Percentiles rank a stretch among this genome's conserved stretches.
Conservation (phyloP, 139 green algal species). For the Haematococcus sp. region DNA sequence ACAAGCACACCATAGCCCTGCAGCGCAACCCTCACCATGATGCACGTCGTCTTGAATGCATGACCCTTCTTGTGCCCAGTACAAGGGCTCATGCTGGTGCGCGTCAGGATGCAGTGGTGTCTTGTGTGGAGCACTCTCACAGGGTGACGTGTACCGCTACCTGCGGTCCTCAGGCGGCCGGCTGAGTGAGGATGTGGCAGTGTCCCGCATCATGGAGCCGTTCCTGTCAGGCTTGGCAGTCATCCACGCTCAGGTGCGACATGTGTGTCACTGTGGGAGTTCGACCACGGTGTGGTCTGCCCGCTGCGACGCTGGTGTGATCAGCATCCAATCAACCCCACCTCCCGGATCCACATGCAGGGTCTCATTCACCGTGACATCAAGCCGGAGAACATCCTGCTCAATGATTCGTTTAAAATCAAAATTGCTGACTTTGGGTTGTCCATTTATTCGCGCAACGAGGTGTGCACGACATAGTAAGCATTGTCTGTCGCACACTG, state of each 20-base stretch:
- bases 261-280: neutral
- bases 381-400: conserved; percentile 92
- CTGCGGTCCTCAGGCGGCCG: conserved; percentile 35
- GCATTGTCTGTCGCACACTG: too few relatives aligned
- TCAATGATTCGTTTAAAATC: conserved; percentile 74
- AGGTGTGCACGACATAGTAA: conserved; percentile 44
- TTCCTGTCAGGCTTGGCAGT: conserved; percentile 44
- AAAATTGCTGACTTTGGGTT: conserved; percentile 70
- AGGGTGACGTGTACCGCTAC: conserved; percentile 53
- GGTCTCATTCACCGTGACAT: conserved; percentile 96
- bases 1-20: too few relatives aligned
- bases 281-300: neutral
- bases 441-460: conserved; percentile 55
- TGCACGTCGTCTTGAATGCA: too few relatives aligned
- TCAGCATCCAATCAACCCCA: neutral
- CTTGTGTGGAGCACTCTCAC: too few relatives aligned
- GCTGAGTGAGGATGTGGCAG: conserved; percentile 44
- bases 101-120: too few relatives aligned
- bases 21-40: too few relatives aligned
- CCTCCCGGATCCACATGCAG: conserved; percentile 8
- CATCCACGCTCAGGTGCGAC: conserved; percentile 40
- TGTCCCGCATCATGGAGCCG: conserved; percentile 55
- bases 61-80: too few relatives aligned
- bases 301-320: too few relatives aligned
- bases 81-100: too few relatives aligned